These are phyloP conservation scores for Penstemon barbatus DNA, from an alignment of 257 asterid species.

Conservation along the genomic window DNA sequence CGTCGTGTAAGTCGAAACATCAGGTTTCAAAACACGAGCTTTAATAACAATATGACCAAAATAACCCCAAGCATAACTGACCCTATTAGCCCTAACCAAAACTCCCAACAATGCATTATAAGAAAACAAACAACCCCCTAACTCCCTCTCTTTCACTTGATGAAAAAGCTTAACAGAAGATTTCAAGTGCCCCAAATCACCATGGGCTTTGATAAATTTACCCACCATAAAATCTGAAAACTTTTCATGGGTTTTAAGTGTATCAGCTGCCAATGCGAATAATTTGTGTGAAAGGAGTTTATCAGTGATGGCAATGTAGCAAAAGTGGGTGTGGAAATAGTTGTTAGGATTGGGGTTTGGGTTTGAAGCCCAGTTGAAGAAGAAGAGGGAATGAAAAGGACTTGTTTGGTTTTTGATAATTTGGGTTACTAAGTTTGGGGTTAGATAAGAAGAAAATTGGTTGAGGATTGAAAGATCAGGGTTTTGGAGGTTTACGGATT, in stretches of 20 bases:
- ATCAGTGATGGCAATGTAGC: slow-evolving; percentile 51
- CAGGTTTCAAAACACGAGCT: slow-evolving; percentile 35
- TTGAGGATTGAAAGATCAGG: slow-evolving; percentile 38
- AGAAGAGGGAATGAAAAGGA: slow-evolving; percentile 52
- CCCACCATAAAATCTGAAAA: slow-evolving; percentile 53
- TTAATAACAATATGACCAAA: slow-evolving; percentile 42
- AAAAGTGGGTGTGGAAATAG: slow-evolving; percentile 39
- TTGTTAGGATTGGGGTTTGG: slow-evolving; percentile 36
- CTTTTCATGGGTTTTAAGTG: slow-evolving; percentile 35
- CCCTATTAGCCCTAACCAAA: slow-evolving; percentile 39
- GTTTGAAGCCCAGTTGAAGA: slow-evolving; percentile 53
- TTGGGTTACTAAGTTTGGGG: slow-evolving; percentile 35
- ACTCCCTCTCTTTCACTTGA: slow-evolving; percentile 32
- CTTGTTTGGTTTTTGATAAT: slow-evolving; percentile 32
- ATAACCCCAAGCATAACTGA: slow-evolving; percentile 39
- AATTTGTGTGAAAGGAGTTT: slow-evolving; percentile 41
- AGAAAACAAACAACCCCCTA: slow-evolving; percentile 46
- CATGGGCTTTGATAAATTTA: slow-evolving; percentile 52
- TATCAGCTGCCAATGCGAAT: slow-evolving; percentile 36
- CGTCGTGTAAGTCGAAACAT: slow-evolving; percentile 46
- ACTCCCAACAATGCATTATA: slow-evolving; percentile 50
- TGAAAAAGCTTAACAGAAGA: slow-evolving; percentile 42
- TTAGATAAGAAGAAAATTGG: slow-evolving; percentile 42
- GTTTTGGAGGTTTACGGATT: slow-evolving; percentile 34
- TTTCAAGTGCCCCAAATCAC: slow-evolving; percentile 48